Base-by-base conservation (phyloP, 441 rosid genomes). In the Viola pubescens region DNA sequence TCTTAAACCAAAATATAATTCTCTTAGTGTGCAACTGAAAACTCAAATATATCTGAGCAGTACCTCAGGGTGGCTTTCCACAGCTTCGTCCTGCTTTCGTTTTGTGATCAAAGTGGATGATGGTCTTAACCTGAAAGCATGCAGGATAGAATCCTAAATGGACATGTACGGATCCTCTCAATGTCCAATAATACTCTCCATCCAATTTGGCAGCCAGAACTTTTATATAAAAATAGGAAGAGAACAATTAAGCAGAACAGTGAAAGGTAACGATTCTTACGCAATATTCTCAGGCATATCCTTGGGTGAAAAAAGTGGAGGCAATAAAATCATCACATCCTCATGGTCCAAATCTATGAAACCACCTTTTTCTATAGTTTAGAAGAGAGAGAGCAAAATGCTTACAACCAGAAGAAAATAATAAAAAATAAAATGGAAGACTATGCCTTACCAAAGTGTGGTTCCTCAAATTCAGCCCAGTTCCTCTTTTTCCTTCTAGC, bases 261-360 rank as follows among this genome's bases (percentile, higher is more conserved):
- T 12, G 5, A 12, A 12, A 44, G 43, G 41, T 34, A 54, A 54
- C 57, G 12, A 50, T 46, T 64, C 96, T 68, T 77, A 94, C 98
- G 73, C 96, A 73, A 90, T 53, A 71, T 80, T 81, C 57, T 80
- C 85, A 5, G 97, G 96, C 42, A 73, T 47, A 75, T 94, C 97
- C 80, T 90, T 86, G 37, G 79, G 79, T 43, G 99, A 74, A 70
- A 94, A 94, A 67, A 82, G 73, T 37, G 89, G 89, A 41, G 99
- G 97, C 72, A 87, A 70, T 49, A 94, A 61, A 75, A 87, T 81
- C 94, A 90, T 82, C 57, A 83, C 74, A 74, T 85, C 91, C 64
- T 94, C 97, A 56, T 80, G 82, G 71, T 85, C 96, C 63, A 81
- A 50, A 69, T 78, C 89, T 82, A 79, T 78, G 58, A 85, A 74